These are phyloP conservation scores for Panaeolus cyanescens DNA, from an alignment of 768 basidiomycete species.

Conservation along the genomic window DNA sequence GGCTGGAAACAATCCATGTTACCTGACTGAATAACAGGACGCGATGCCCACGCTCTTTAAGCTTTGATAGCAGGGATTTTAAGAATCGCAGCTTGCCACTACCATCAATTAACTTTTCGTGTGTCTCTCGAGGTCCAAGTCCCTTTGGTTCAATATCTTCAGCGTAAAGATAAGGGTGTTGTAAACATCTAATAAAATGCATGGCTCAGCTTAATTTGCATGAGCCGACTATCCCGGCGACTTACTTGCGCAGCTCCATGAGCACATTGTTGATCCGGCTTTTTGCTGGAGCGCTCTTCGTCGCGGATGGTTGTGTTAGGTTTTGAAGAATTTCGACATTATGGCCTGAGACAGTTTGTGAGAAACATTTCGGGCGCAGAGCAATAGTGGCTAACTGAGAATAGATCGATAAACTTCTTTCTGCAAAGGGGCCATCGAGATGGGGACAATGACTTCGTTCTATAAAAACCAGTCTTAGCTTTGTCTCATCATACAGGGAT, in stretches of 20 bases:
- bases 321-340: constrained; percentile 69
- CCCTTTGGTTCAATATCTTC: constrained; percentile 77
- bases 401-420: constrained; percentile 88
- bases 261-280: constrained; percentile 77
- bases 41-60: constrained; percentile 84
- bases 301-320: constrained; percentile 47
- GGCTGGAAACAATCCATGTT: constrained; percentile 13
- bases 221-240: neutral
- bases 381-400: constrained; percentile 52
- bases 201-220: constrained; percentile 1
- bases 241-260: constrained; percentile 88
- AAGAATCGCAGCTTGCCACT: constrained; percentile 86
- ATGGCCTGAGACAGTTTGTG: constrained; percentile 48
- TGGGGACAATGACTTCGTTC: constrained; percentile 92
- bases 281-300: constrained; percentile 40
- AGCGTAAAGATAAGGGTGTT: constrained; percentile 89
- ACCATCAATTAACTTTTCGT: constrained; percentile 78
- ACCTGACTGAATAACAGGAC: constrained; percentile 93
- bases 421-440: constrained; percentile 85
- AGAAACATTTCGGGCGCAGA: constrained; percentile 3
- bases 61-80: constrained; percentile 75
- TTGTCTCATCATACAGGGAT: neutral
- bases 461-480: constrained; percentile 24
- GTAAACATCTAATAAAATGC: constrained; percentile 61
- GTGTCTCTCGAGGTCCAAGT: constrained; percentile 57